Conservation (phyloP, 75 land plant species). For the Picea sitchensis region DNA sequence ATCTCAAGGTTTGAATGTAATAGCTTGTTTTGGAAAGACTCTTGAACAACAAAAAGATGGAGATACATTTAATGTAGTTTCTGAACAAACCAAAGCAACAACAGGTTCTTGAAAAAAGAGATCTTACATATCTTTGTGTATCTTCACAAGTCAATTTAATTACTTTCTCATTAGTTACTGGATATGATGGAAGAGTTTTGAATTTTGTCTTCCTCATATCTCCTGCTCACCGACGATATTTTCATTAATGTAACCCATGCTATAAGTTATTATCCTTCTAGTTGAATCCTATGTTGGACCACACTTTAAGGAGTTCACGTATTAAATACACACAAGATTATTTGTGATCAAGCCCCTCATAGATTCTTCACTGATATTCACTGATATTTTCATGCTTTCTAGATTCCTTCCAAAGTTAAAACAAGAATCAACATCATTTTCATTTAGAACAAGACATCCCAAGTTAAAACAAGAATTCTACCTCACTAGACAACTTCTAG, state of each 20-base stretch:
- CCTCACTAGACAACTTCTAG: no score
- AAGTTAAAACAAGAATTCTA: no score
- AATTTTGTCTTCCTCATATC: neutral
- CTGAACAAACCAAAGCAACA: constrained; percentile 75
- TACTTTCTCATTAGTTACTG: neutral
- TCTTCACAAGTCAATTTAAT: neutral
- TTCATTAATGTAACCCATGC: neutral
- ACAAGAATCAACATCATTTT: no score
- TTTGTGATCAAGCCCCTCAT: no score
- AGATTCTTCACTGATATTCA: no score
- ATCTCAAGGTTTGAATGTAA: constrained; percentile 72
- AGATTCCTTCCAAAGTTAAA: no score
- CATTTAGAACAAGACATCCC: no score
- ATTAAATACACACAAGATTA: neutral
- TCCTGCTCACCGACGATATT: no score
- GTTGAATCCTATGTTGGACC: neutral
- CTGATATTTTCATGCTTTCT: no score
- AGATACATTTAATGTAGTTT: constrained; percentile 58
- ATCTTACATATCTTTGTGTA: neutral
- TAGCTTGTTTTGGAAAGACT: constrained; percentile 79
- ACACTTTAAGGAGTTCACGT: neutral
- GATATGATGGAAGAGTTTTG: neutral
- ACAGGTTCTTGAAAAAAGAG: constrained; percentile 29
- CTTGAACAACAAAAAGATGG: constrained; percentile 73
- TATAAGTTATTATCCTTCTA: neutral